Percentiles rank a stretch among this genome's conserved stretches.
These are phyloP conservation scores for Hypoxylon subgilvum DNA, from an alignment of 495 filamentous ascomycete genomes.

Conservation along the genomic window DNA sequence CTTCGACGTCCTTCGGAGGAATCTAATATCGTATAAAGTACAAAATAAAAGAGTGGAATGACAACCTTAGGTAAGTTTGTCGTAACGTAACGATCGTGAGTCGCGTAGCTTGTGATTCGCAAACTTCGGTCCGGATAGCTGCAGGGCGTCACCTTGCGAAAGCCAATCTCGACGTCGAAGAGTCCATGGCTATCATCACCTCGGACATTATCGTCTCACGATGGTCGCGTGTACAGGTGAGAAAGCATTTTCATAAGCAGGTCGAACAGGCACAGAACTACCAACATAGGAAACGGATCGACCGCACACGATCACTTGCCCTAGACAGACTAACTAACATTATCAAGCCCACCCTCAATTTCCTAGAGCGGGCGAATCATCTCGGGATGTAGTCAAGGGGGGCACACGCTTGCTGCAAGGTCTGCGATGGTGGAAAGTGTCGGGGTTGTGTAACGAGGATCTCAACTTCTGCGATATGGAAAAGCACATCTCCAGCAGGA, in stretches of 20 bases:
- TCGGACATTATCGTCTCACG: slow-evolving; percentile 18
- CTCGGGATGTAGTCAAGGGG: background rate
- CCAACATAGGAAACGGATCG: slow-evolving; percentile 31
- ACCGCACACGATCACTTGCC: slow-evolving; percentile 31
- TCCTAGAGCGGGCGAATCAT: slow-evolving; percentile 23
- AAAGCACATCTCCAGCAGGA: slow-evolving; percentile 13
- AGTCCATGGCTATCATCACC: slow-evolving; percentile 20
- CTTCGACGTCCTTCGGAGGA: background rate
- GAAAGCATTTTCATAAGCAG: slow-evolving; percentile 19
- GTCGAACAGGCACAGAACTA: slow-evolving; percentile 4
- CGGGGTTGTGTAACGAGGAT: slow-evolving; percentile 29
- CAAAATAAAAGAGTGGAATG: slow-evolving; percentile 25
- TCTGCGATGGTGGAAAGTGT: slow-evolving; percentile 6
- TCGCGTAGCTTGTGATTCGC: slow-evolving; percentile 25
- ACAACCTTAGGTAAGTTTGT: slow-evolving; percentile 23
- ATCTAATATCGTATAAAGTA: slow-evolving; percentile 7
- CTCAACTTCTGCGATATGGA: slow-evolving; percentile 33
- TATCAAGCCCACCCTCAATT: slow-evolving; percentile 22
- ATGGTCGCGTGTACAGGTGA: slow-evolving; percentile 13
- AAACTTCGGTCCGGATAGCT: slow-evolving; percentile 18
- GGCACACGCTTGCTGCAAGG: slow-evolving; percentile 16
- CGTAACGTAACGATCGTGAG: slow-evolving; percentile 37
- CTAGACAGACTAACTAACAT: slow-evolving; percentile 12
- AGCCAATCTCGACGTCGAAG: slow-evolving; percentile 30
- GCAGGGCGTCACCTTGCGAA: slow-evolving; percentile 22